Percentiles rank a stretch among this genome's conserved stretches.
phyloP scores from a whole-genome alignment of 2,329 filamentous ascomycete species.

The Trichoderma citrinoviride region DNA sequence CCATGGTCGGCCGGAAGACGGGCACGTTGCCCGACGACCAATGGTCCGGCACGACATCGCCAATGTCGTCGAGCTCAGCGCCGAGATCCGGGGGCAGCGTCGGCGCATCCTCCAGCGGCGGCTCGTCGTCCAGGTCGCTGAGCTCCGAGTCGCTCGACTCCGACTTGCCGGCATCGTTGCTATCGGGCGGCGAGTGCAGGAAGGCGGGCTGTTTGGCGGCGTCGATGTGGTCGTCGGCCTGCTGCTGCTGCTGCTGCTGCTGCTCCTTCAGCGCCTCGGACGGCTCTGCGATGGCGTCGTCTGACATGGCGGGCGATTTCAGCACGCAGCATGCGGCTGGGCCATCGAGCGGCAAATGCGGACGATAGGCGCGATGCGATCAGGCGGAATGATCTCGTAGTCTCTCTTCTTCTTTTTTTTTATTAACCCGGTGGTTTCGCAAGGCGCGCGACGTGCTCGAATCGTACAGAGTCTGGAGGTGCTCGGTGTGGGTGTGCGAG shows the following conservation, averaged over 20 bases:
- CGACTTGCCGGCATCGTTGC: slow-evolving; percentile 58
- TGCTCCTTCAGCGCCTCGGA: slow-evolving; percentile 27
- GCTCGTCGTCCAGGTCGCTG: slow-evolving; percentile 61
- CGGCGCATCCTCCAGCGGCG: slow-evolving; percentile 38
- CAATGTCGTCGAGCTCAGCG: slow-evolving; percentile 60
- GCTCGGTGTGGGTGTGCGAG: slow-evolving; percentile 21
- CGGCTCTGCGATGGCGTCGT: slow-evolving; percentile 49
- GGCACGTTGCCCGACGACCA: slow-evolving; percentile 92
- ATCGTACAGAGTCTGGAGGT: slow-evolving; percentile 11
- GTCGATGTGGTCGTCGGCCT: slow-evolving; percentile 32
- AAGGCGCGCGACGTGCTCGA: slow-evolving; percentile 9
- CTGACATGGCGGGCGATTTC: slow-evolving; percentile 50
- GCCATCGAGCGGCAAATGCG: slow-evolving; percentile 32
- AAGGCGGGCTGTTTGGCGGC: slow-evolving; percentile 44
- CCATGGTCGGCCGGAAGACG: slow-evolving; percentile 93
- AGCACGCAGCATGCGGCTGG: slow-evolving; percentile 39
- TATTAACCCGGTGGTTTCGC: not conserved
- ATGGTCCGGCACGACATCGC: slow-evolving; percentile 79
- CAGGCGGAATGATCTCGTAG: not conserved
- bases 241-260: not conserved
- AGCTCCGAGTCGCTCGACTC: slow-evolving; percentile 64
- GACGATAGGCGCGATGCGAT: slow-evolving; percentile 21
- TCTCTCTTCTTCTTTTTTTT: not conserved
- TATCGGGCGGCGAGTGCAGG: slow-evolving; percentile 63
- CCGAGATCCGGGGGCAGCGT: slow-evolving; percentile 23